These are phyloP conservation scores for Purpureocillium takamizusanense DNA, from an alignment of 2,329 filamentous ascomycete species.

Conservation along the genomic window DNA sequence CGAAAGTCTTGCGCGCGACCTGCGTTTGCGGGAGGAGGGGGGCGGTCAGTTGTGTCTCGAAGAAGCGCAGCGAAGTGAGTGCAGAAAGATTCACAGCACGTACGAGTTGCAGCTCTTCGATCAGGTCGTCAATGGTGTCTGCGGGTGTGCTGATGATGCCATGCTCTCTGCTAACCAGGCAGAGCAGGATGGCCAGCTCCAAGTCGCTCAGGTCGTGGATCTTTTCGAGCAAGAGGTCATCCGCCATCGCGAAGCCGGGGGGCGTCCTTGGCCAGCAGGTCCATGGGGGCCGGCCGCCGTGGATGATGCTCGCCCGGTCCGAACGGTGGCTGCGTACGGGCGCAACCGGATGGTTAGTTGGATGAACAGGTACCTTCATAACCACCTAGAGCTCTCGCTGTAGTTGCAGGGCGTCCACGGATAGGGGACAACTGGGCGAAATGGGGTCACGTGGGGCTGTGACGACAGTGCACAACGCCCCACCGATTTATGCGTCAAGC, in stretches of 20 bases:
- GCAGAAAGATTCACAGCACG: too few species aligned
- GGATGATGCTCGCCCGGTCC: too few species aligned
- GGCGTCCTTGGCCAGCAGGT: slow-evolving; percentile 6
- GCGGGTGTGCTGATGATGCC: slow-evolving; percentile 73
- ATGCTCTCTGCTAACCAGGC: slow-evolving; percentile 73
- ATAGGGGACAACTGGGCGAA: too few species aligned
- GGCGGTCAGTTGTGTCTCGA: not conserved
- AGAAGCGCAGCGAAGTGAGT: not conserved
- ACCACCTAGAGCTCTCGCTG: not conserved
- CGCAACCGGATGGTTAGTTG: not conserved
- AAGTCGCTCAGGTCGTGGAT: slow-evolving; percentile 77
- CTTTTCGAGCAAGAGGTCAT: slow-evolving; percentile 53
- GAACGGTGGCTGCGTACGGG: too few species aligned
- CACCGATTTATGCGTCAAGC: not conserved
- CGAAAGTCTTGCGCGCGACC: slow-evolving; percentile 64
- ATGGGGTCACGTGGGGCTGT: slow-evolving; percentile 6
- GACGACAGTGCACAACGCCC: not conserved
- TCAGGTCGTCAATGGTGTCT: slow-evolving; percentile 55
- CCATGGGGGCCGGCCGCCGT: slow-evolving; percentile 15
- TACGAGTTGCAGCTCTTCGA: slow-evolving; percentile 65
- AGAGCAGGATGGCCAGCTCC: slow-evolving; percentile 77
- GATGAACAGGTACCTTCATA: not conserved
- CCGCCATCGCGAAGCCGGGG: slow-evolving; percentile 41
- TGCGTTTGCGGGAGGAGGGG: slow-evolving; percentile 18
- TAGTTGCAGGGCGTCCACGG: too few species aligned